A percentile compares a stretch with the other conserved stretches of the same genome.
These are phyloP conservation scores for Phoma herbarum DNA, from an alignment of 2,329 filamentous ascomycete species.

Conservation along the genomic window DNA sequence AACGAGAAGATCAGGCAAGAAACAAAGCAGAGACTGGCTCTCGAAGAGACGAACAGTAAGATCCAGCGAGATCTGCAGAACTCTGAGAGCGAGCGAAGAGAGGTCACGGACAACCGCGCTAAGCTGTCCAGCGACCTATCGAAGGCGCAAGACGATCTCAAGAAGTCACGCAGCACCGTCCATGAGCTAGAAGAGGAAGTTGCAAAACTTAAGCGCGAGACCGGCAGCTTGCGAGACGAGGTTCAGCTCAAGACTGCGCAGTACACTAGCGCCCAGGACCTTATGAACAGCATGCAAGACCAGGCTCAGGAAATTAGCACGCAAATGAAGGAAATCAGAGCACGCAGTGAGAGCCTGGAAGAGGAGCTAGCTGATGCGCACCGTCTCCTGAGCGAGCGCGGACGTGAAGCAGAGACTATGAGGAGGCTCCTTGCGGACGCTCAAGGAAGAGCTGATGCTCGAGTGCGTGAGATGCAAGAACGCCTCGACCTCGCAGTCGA, in stretches of 20 bases:
- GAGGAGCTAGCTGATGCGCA: constrained; percentile 93
- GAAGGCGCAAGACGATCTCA: constrained; percentile 75
- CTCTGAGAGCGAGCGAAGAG: constrained; percentile 79
- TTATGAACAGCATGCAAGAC: constrained; percentile 92
- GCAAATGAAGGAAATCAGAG: constrained; percentile 88
- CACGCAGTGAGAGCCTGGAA: constrained; percentile 84
- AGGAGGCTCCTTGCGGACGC: constrained; percentile 85
- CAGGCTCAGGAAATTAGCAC: constrained; percentile 87
- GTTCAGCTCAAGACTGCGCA: constrained; percentile 84
- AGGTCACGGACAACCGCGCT: constrained; percentile 77
- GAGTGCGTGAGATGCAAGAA: constrained; percentile 87
- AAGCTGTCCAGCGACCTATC: constrained; percentile 74
- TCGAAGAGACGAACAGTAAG: constrained; percentile 81
- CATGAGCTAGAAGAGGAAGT: constrained; percentile 79
- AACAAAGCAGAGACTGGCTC: constrained; percentile 72
- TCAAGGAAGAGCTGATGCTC: constrained; percentile 80
- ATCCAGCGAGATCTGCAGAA: constrained; percentile 80
- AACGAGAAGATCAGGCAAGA: constrained; percentile 82
- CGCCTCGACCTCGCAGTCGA: constrained; percentile 91
- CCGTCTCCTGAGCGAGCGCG: constrained; percentile 83
- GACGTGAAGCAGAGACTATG: constrained; percentile 94
- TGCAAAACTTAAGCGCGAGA: constrained; percentile 72
- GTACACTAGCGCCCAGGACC: constrained; percentile 82
- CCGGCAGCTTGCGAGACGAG: constrained; percentile 76
- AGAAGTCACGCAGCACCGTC: constrained; percentile 63